Evolutionary conservation across 2,329 filamentous ascomycete species (phyloP), one percentile per base, ranked within the genome.

Genomic region (Arthroderma sp.): DNA sequence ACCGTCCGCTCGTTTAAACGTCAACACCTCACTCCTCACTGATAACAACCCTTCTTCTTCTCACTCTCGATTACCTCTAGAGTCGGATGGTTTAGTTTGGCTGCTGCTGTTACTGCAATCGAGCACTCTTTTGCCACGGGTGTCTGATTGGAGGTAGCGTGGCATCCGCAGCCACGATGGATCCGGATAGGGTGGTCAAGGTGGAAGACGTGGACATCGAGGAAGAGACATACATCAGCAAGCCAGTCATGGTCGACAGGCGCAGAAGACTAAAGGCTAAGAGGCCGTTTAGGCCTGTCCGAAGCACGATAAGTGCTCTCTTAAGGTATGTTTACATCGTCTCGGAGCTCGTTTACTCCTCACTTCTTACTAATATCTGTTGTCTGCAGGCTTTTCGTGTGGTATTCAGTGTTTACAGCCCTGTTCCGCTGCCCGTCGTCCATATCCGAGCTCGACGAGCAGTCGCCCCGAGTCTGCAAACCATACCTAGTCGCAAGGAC

Each of bases 401-500:
- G 91, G 91, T 95, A 93, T 70, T 80, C 84, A 37, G 83, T 97
- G 62, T 71, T 90, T 60, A 93, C 87, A 23, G 75, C 93, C 57
- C 73, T 91, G 59, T 87, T 98, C 70, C 82, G 85, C 60, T 98
- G 91, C 70, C 91, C 91, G 11, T 76, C 83, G 2, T 82, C 81
- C 7, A 73, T 85, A 60, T 80, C 84, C 28, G 79, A 82, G 25
- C 81, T 93, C 66, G 80, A 82, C 65, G 81, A 86, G 25, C 73
- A 78, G 31, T 87, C 88, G 1, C 87, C 91, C 0, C 79, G 76
- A 62, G 81, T 97, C 61, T 98, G 93, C 80, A 85, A 85, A 66
- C 85, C 87, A 8, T 96, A 96, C 65, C 67, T 85, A 35, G 72
- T 79, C 79, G 86, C 75, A 73, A 83, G 73, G 64, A 83, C 76